Conservation (phyloP, 2,329 filamentous ascomycete species). For the Diaporthe longicolla region DNA sequence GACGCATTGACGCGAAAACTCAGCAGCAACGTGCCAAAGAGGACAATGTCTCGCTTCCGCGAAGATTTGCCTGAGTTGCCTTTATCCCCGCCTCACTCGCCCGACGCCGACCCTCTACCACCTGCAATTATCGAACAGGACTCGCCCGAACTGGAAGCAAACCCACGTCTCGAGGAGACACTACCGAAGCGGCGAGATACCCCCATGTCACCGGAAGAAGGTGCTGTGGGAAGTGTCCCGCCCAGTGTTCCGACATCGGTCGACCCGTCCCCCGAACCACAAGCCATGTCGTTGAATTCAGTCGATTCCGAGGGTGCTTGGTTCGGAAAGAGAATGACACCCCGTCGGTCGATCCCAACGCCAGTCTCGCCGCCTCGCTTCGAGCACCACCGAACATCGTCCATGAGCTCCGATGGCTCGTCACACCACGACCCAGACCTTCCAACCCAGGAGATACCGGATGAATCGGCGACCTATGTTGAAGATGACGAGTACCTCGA, state of each 20-base stretch:
- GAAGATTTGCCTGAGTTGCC: constrained; percentile 92
- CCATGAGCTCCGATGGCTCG: constrained; percentile 45
- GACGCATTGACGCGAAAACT: constrained; percentile 52
- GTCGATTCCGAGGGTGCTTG: constrained; percentile 97
- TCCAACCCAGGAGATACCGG: constrained; percentile 59
- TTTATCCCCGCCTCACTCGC: constrained; percentile 87
- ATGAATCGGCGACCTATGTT: constrained; percentile 73
- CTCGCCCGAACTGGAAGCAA: constrained; percentile 42
- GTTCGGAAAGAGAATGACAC: constrained; percentile 68
- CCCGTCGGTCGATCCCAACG: constrained; percentile 56
- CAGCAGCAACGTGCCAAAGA: constrained; percentile 71
- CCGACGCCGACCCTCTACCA: constrained; percentile 68
- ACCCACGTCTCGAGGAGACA: constrained; percentile 45
- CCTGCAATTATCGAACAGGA: constrained; percentile 47
- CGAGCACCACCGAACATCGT: constrained; percentile 54
- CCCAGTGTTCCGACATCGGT: constrained; percentile 44
- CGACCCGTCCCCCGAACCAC: constrained; percentile 68
- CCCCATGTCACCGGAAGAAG: constrained; percentile 42
- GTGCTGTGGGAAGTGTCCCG: constrained; percentile 16
- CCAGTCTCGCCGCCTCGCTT: constrained; percentile 50
- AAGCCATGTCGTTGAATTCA: constrained; percentile 90
- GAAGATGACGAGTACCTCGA: constrained; percentile 83
- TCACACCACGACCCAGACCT: constrained; percentile 65
- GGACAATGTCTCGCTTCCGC: constrained; percentile 90
- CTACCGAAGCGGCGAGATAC: constrained; percentile 49